phyloP scores from a whole-genome alignment of 331 rosid species.

The Quercus tomentella region DNA sequence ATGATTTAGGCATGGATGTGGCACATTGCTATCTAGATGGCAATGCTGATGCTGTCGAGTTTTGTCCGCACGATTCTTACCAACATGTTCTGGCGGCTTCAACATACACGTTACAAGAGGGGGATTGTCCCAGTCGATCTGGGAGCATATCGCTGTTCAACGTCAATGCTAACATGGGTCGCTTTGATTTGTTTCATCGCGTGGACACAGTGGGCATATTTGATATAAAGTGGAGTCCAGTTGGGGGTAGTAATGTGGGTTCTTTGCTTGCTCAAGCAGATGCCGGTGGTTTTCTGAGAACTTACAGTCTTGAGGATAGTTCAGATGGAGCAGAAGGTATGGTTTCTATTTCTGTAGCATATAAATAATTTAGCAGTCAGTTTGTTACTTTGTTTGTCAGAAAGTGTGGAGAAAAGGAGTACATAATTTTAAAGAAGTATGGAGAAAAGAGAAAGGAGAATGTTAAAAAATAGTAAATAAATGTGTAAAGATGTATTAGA shows the following conservation, averaged over 20 bases:
- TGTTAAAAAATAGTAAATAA: background rate
- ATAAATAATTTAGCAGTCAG: background rate
- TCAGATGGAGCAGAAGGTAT: slow-evolving; percentile 51
- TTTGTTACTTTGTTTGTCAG: background rate
- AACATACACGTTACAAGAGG: slow-evolving; percentile 77
- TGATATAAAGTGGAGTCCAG: slow-evolving; percentile 81
- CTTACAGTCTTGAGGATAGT: slow-evolving; percentile 38
- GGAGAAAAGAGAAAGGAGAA: background rate
- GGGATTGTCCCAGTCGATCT: slow-evolving; percentile 48
- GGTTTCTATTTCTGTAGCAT: background rate
- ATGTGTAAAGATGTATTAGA: background rate
- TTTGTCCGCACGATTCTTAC: slow-evolving; percentile 58
- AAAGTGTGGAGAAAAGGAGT: background rate
- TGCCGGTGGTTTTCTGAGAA: slow-evolving; percentile 81
- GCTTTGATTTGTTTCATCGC: slow-evolving; percentile 42
- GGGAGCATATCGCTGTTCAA: slow-evolving; percentile 77
- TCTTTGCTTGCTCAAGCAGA: slow-evolving; percentile 74
- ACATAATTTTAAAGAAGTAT: background rate
- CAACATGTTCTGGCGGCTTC: slow-evolving; percentile 70
- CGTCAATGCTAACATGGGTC: slow-evolving; percentile 31
- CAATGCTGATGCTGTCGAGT: slow-evolving; percentile 88
- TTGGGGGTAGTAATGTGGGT: slow-evolving; percentile 23
- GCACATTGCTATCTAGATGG: slow-evolving; percentile 73
- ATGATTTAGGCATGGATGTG: slow-evolving; percentile 52
- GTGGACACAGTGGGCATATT: slow-evolving; percentile 61